phyloP scores from a whole-genome alignment of 495 filamentous ascomycete genomes.

The Annulohypoxylon moriforme region DNA sequence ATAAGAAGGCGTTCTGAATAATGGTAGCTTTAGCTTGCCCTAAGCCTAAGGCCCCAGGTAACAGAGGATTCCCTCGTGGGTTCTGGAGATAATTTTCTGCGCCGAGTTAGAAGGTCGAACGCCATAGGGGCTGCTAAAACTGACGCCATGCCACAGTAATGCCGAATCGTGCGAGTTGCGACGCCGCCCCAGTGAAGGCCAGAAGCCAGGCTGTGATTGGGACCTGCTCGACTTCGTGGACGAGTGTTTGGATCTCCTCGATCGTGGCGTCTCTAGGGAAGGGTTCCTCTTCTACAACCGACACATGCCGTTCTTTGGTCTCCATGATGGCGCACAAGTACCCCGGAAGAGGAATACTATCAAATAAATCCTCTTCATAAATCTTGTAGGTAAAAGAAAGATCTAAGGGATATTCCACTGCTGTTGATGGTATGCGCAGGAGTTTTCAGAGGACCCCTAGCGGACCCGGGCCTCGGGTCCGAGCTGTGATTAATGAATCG shows the following conservation, averaged over 20 bases:
- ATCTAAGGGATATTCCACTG: too few relatives aligned
- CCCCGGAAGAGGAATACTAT: background rate
- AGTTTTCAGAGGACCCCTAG: background rate
- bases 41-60: conserved; percentile 8
- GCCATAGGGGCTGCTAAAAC: background rate
- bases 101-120: background rate
- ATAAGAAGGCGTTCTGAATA: conserved; percentile 17
- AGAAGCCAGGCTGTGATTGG: background rate
- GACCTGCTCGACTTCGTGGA: background rate
- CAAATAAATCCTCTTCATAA: background rate
- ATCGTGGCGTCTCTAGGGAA: background rate
- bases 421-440: background rate
- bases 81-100: conserved; percentile 12
- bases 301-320: background rate
- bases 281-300: background rate
- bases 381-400: background rate
- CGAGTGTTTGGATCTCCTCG: background rate
- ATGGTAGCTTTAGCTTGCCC: conserved; percentile 8
- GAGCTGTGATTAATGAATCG: too few relatives aligned
- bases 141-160: conserved; percentile 19
- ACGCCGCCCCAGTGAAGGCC: background rate
- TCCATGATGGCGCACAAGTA: background rate
- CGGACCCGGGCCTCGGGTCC: too few relatives aligned
- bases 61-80: background rate
- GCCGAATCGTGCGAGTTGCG: conserved; percentile 5